phyloP scores from a whole-genome alignment of 305 asterid species.

The Galium porrigens region DNA sequence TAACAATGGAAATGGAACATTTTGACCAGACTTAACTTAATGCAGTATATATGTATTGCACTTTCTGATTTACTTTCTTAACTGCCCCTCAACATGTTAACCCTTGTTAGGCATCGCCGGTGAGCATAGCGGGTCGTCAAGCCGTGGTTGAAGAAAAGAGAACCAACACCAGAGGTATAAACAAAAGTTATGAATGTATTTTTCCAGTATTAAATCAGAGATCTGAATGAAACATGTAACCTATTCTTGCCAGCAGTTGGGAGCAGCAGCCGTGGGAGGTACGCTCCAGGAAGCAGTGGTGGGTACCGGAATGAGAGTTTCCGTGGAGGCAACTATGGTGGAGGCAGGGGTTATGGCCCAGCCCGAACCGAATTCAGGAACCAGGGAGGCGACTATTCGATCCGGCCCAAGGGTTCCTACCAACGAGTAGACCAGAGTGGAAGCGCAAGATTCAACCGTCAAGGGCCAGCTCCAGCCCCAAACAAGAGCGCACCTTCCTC shows the following conservation, averaged over 20 bases:
- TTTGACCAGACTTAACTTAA: background rate
- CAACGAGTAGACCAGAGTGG: slow-evolving; percentile 18
- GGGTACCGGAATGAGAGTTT: slow-evolving; percentile 46
- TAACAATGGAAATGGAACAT: too few species aligned
- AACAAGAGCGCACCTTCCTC: slow-evolving; percentile 15
- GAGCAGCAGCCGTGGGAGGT: slow-evolving; percentile 49
- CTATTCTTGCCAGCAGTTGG: slow-evolving; percentile 31
- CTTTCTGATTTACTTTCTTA: background rate
- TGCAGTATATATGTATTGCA: background rate
- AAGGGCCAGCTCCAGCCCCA: slow-evolving; percentile 19
- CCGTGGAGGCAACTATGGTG: slow-evolving; percentile 38
- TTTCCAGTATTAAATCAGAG: background rate
- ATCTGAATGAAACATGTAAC: background rate
- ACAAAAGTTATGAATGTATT: slow-evolving; percentile 10
- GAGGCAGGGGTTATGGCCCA: slow-evolving; percentile 43
- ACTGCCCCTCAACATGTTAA: background rate
- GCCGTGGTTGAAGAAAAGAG: slow-evolving; percentile 70
- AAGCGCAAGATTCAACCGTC: slow-evolving; percentile 15
- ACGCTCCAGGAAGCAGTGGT: slow-evolving; percentile 44
- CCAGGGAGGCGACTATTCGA: slow-evolving; percentile 43
- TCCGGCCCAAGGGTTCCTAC: slow-evolving; percentile 18
- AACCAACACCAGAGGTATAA: slow-evolving; percentile 59
- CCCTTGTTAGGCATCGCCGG: slow-evolving; percentile 56
- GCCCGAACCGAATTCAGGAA: slow-evolving; percentile 46
- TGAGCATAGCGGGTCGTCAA: slow-evolving; percentile 47